phyloP scores from a whole-genome alignment of 306 rosid genomes.

The Medicago arabica region DNA sequence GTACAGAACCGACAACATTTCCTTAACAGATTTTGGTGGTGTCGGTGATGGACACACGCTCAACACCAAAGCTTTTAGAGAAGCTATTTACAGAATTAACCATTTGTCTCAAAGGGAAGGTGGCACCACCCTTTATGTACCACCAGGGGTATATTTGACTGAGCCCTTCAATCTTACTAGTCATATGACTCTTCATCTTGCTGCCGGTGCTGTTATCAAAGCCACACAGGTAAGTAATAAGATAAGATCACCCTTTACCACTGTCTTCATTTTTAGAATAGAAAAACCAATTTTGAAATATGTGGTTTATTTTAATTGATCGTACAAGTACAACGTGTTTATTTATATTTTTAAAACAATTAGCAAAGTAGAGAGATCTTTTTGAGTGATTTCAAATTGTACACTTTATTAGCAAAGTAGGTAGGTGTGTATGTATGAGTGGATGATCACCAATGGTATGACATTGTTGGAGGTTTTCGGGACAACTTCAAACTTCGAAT shows the following conservation, averaged over 20 bases:
- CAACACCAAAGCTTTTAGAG: conserved; percentile 74
- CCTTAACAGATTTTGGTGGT: conserved; percentile 71
- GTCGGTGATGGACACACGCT: conserved; percentile 76
- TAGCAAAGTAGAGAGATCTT: background rate
- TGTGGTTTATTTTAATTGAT: background rate
- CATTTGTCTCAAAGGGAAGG: conserved; percentile 58
- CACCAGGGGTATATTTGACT: conserved; percentile 80
- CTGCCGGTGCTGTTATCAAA: conserved; percentile 79
- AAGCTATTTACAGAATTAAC: conserved; percentile 69
- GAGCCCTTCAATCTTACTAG: conserved; percentile 83
- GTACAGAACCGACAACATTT: conserved; percentile 64
- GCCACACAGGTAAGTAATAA: conserved; percentile 75
- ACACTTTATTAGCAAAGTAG: background rate
- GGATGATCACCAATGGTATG: background rate
- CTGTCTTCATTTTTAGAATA: background rate
- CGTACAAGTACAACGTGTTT: background rate
- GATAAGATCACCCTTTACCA: background rate
- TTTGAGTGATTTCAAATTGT: background rate
- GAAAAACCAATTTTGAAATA: background rate
- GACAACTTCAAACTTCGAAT: background rate
- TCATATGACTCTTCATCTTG: conserved; percentile 79
- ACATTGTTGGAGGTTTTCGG: no score
- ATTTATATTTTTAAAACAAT: no score
- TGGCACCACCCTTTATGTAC: conserved; percentile 78
- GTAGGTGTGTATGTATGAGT: background rate